phyloP scores from a whole-genome alignment of 768 basidiomycete species.

The Sarcodon sp. region DNA sequence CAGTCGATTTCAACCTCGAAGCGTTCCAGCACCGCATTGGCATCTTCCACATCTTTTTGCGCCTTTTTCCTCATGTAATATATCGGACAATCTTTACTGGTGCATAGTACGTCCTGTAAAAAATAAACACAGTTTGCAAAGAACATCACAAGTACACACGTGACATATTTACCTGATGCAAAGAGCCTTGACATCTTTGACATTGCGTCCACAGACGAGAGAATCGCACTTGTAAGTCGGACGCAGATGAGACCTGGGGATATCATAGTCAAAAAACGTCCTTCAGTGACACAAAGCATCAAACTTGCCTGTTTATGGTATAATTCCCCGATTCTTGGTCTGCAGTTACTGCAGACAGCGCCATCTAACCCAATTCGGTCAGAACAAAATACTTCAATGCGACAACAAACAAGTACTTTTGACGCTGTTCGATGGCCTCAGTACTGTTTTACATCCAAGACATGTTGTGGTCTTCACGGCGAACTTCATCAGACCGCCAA shows the following conservation, averaged over 20 bases:
- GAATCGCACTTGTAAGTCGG: conserved; percentile 80
- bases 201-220: conserved; percentile 97
- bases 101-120: conserved; percentile 84
- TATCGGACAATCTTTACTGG: conserved; percentile 95
- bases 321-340: conserved; percentile 72
- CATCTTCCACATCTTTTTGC: conserved; percentile 94
- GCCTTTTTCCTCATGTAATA: conserved; percentile 99
- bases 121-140: not conserved
- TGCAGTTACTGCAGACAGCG: conserved; percentile 92
- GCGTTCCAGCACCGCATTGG: conserved; percentile 63
- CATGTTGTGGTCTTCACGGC: conserved; percentile 94
- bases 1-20: conserved; percentile 74
- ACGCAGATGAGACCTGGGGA: conserved; percentile 36
- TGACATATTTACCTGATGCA: conserved; percentile 61
- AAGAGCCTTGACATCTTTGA: conserved; percentile 94
- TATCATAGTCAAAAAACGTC: not conserved
- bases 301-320: conserved; percentile 77
- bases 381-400: not conserved
- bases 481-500: conserved; percentile 97
- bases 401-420: conserved; percentile 30
- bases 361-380: conserved; percentile 39
- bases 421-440: conserved; percentile 67
- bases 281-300: not conserved
- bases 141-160: conserved; percentile 6
- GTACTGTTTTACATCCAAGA: conserved; percentile 86